Evolutionary conservation across 148 eudicot genomes (phyloP).

Genomic region (Cornus controversa): DNA sequence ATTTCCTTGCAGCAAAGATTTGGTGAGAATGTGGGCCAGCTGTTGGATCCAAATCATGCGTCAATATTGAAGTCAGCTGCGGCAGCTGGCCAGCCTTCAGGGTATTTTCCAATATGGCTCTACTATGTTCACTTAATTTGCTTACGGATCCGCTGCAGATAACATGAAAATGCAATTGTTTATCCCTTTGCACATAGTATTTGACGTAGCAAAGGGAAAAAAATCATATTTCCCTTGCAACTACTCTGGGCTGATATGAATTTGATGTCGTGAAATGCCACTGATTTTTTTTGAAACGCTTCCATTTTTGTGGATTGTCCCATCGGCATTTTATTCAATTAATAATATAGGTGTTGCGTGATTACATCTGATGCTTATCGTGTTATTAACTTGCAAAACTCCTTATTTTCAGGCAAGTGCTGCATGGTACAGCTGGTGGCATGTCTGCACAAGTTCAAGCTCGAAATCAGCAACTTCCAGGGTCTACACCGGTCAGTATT

Average conservation of each 20-base stretch:
- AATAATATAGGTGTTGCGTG: background rate
- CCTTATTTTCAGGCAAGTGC: slow-evolving; percentile 67
- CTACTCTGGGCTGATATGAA: background rate
- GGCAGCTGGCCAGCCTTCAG: slow-evolving; percentile 53
- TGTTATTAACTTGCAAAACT: slow-evolving; percentile 5
- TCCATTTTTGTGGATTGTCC: background rate
- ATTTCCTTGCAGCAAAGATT: slow-evolving; percentile 59
- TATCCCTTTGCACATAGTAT: too few species aligned
- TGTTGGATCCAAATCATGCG: slow-evolving; percentile 54
- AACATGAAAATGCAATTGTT: background rate
- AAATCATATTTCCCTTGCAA: background rate
- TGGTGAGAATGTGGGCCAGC: slow-evolving; percentile 56
- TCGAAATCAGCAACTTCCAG: slow-evolving; percentile 83
- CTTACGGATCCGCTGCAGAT: background rate
- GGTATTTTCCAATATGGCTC: slow-evolving; percentile 26
- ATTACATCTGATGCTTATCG: background rate
- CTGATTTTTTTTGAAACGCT: background rate
- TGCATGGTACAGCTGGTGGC: slow-evolving; percentile 87
- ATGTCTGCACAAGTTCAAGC: slow-evolving; percentile 80
- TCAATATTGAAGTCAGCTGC: slow-evolving; percentile 56
- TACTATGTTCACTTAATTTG: background rate
- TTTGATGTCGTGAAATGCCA: background rate
- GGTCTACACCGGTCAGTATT: slow-evolving; percentile 42
- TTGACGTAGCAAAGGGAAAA: background rate
- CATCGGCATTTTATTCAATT: background rate